A percentile compares a stretch with the other conserved stretches of the same genome.
These are phyloP conservation scores for Fragosphaeria purpurea DNA, from an alignment of 2,329 filamentous ascomycete species.

Conservation along the genomic window DNA sequence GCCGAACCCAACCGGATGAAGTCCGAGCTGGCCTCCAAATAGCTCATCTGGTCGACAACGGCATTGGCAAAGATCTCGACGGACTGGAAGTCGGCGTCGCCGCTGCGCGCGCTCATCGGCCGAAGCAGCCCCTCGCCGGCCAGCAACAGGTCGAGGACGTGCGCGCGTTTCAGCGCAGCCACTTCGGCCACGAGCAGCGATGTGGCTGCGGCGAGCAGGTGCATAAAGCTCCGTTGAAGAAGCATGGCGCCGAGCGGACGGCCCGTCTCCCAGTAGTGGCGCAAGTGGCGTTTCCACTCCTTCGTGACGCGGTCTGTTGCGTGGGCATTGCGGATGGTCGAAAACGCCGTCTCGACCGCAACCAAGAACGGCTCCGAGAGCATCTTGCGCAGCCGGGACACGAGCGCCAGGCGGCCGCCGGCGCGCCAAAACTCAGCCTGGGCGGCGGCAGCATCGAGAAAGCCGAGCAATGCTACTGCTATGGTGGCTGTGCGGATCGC, in stretches of 20 bases:
- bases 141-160: constrained; percentile 67
- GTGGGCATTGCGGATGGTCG: constrained; percentile 74
- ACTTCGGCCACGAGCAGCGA: constrained; percentile 60
- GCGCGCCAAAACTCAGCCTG: constrained; percentile 74
- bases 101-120: constrained; percentile 28
- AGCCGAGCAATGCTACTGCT: constrained; percentile 78
- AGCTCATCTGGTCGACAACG: constrained; percentile 71
- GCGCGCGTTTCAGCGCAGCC: constrained; percentile 46
- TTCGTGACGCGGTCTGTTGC: constrained; percentile 54
- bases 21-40: constrained; percentile 81
- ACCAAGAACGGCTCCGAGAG: constrained; percentile 79
- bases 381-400: constrained; percentile 61
- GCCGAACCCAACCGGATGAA: constrained; percentile 78
- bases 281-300: constrained; percentile 81
- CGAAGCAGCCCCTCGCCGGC: constrained; percentile 40
- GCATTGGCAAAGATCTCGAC: constrained; percentile 60
- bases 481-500: constrained; percentile 63
- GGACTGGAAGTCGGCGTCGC: constrained; percentile 43
- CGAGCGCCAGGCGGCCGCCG: constrained; percentile 60
- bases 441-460: constrained; percentile 71
- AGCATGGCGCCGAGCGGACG: constrained; percentile 86
- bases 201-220: constrained; percentile 68
- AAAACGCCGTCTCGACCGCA: constrained; percentile 79
- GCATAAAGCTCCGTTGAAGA: constrained; percentile 79
- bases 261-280: constrained; percentile 69